Base-by-base conservation (phyloP, 2,329 filamentous ascomycete genomes). In the Esteya vermicola region DNA sequence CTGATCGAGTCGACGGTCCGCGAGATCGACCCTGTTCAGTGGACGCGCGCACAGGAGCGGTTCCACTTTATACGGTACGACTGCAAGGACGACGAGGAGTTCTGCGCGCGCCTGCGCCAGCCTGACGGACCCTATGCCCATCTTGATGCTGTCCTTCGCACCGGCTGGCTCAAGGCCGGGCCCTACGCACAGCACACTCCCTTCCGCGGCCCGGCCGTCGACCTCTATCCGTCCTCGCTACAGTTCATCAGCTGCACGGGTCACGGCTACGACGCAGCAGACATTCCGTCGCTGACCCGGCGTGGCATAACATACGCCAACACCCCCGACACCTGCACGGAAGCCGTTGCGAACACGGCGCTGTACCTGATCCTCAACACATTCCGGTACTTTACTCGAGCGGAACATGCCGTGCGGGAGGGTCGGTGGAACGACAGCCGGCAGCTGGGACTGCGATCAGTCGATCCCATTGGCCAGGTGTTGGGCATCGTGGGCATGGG, bases 401-500 rank as follows among this genome's bases (percentile, higher is more conserved):
- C 49, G 12, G 47, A 54, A 43, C 44, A 47, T 13, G 42, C 42
- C 21, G 42, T 48, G 21, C 44, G 51, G 2, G 35, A 43, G 8
- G 45, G 50, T 12, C 39, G 33, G n/a, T 51, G 49, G 50, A 19
- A 30, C n/a, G n/a, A 34, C 10, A 51, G 49, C 41, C 38, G 48
- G 0, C 33, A 38, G 14, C 38, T 54, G 30, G 49, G 49, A 2
- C 31, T 38, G 19, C 35, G 45, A 12, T 44, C 49, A 4, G 33
- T 47, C 21, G 50, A 54, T 23, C 55, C 55, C 8, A 38, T 41
- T 23, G 52, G 52, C 18, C 48, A 48, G 27, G 44, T 46, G 13
- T 43, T 57, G 3, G 55, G 54, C 7, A 48, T 57, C 36, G 52
- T 57, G 22, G 56, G 55, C 3, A 43, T 58, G 40, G 56, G 56